These are phyloP conservation scores for Austroboletus festivus DNA, from an alignment of 768 basidiomycete species.

Conservation along the genomic window DNA sequence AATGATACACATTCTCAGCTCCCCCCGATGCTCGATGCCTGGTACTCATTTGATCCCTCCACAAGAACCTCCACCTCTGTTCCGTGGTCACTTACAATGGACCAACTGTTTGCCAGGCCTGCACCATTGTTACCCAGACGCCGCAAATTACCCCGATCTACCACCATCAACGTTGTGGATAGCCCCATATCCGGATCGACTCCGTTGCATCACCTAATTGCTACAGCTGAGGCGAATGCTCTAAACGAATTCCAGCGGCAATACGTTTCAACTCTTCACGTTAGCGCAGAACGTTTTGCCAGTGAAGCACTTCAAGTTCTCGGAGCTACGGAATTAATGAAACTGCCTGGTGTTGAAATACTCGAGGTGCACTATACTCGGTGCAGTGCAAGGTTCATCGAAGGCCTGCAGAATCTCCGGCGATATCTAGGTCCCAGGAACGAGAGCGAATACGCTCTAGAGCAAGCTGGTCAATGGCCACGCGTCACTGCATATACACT, in stretches of 20 bases:
- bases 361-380: conserved; percentile 3
- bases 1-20: neutral
- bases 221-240: neutral
- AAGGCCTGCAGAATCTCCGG: neutral
- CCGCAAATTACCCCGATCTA: no score
- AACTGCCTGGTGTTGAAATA: neutral
- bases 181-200: neutral
- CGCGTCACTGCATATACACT: conserved; percentile 15
- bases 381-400: neutral
- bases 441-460: conserved; percentile 8
- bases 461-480: conserved; percentile 25
- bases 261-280: conserved; percentile 14
- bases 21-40: neutral
- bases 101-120: neutral
- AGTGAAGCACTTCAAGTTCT: neutral
- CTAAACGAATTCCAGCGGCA: conserved; percentile 5
- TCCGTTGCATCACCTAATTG: conserved; percentile 4
- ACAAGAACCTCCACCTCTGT: no score
- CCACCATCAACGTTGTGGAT: neutral
- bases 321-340: neutral
- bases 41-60: conserved; percentile 1
- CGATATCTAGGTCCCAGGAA: conserved; percentile 9
- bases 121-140: neutral
- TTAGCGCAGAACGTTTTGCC: conserved; percentile 15
- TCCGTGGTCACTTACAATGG: neutral